These are phyloP conservation scores for Wickerhamiella occidentalis DNA, from an alignment of 805 yeast species.

Conservation along the genomic window DNA sequence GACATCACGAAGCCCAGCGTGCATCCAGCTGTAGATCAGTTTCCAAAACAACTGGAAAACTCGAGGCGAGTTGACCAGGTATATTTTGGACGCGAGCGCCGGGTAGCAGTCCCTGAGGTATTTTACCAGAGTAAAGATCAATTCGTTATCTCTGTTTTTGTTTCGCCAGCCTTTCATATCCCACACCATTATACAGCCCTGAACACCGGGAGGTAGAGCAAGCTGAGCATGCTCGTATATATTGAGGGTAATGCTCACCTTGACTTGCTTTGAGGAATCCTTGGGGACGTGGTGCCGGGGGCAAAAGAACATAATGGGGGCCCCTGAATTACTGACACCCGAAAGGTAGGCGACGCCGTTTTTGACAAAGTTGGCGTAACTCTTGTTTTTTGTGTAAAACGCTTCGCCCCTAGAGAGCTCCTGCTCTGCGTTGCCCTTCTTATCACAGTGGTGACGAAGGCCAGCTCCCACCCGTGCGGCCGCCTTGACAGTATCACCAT, in stretches of 20 bases:
- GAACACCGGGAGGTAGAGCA: background rate
- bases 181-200: background rate
- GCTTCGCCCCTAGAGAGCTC: slow-evolving; percentile 29
- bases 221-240: background rate
- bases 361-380: background rate
- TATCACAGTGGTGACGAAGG: background rate
- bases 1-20: slow-evolving; percentile 90
- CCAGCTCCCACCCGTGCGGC: background rate
- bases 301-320: background rate
- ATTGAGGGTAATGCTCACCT: background rate
- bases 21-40: slow-evolving; percentile 83
- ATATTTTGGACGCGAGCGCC: background rate
- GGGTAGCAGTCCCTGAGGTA: background rate
- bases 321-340: background rate
- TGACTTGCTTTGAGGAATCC: background rate
- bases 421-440: slow-evolving; percentile 40
- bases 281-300: background rate
- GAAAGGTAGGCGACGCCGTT: background rate
- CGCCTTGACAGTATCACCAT: slow-evolving; percentile 1
- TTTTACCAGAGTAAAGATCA: background rate
- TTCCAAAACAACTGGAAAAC: slow-evolving; percentile 47
- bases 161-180: background rate
- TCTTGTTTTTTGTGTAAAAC: background rate
- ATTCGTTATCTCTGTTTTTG: background rate
- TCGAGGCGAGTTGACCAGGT: background rate